Percentiles rank a stretch among this genome's conserved stretches.
phyloP scores from a whole-genome alignment of 495 filamentous ascomycete species.

The Polyplosphaeria fusca region DNA sequence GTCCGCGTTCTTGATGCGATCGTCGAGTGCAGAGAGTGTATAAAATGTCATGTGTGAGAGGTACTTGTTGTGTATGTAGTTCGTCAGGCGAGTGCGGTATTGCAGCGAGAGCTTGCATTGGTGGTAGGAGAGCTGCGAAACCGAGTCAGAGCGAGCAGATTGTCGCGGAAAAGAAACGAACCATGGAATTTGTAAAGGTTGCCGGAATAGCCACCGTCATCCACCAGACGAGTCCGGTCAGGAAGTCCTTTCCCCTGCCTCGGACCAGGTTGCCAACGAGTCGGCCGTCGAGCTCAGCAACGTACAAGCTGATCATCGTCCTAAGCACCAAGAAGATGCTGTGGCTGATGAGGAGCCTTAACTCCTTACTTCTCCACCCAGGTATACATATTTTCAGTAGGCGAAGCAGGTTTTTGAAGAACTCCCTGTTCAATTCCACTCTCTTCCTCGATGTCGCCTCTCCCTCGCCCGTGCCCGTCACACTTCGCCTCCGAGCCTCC shows the following conservation, averaged over 20 bases:
- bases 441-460: slow-evolving; percentile 63
- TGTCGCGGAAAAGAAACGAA: slow-evolving; percentile 44
- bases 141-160: not conserved
- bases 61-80: slow-evolving; percentile 90
- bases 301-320: slow-evolving; percentile 89
- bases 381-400: slow-evolving; percentile 86
- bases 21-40: slow-evolving; percentile 88
- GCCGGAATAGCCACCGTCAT: slow-evolving; percentile 97
- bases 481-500: slow-evolving; percentile 55
- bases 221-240: slow-evolving; percentile 92
- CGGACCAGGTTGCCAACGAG: slow-evolving; percentile 88
- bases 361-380: slow-evolving; percentile 82
- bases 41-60: slow-evolving; percentile 97
- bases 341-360: slow-evolving; percentile 80
- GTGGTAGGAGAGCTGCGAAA: slow-evolving; percentile 83
- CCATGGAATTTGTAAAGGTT: slow-evolving; percentile 99
- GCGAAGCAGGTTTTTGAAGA: slow-evolving; percentile 79
- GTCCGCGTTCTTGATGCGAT: slow-evolving; percentile 97
- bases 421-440: slow-evolving; percentile 91
- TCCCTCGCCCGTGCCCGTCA: slow-evolving; percentile 50
- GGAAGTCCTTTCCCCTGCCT: slow-evolving; percentile 86
- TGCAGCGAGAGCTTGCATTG: slow-evolving; percentile 90
- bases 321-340: slow-evolving; percentile 75
- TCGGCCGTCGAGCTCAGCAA: slow-evolving; percentile 90
- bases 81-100: slow-evolving; percentile 87